These are phyloP conservation scores for Candida buenavistaensis DNA, from an alignment of 1,139 yeast genomes.

Conservation along the genomic window DNA sequence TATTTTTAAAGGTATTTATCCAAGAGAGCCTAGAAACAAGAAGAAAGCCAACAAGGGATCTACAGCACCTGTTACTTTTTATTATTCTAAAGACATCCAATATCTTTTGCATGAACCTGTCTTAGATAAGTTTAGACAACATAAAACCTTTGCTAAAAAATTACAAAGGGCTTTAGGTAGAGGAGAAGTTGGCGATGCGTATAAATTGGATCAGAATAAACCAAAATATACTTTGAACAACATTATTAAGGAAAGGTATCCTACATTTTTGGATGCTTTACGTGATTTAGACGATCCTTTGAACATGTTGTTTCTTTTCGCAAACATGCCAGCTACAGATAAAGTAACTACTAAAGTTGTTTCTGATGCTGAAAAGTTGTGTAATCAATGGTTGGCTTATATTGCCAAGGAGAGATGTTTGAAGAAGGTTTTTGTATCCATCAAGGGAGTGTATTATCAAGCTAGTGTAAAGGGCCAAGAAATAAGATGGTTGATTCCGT, in stretches of 20 bases:
- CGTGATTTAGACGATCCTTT: constrained; percentile 95
- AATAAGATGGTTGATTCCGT: constrained; percentile 94
- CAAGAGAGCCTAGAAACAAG: constrained; percentile 94
- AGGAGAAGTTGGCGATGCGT: constrained; percentile 89
- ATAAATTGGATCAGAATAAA: constrained; percentile 71
- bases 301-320: constrained; percentile 90
- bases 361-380: constrained; percentile 79
- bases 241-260: constrained; percentile 92
- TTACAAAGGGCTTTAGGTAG: constrained; percentile 87
- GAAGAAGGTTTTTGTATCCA: constrained; percentile 90
- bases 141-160: constrained; percentile 90
- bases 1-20: constrained; percentile 94
- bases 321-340: constrained; percentile 93
- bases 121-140: constrained; percentile 87
- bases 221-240: constrained; percentile 88
- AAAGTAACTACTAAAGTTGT: constrained; percentile 77
- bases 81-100: constrained; percentile 91
- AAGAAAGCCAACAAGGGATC: constrained; percentile 98
- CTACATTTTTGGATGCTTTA: constrained; percentile 87
- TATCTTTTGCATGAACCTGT: constrained; percentile 95
- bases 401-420: constrained; percentile 82
- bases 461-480: constrained; percentile 91
- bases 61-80: constrained; percentile 93
- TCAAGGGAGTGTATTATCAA: constrained; percentile 95
- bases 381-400: constrained; percentile 95